phyloP scores from a whole-genome alignment of 768 basidiomycete genomes.

The Hortiboletus flavorubellus region DNA sequence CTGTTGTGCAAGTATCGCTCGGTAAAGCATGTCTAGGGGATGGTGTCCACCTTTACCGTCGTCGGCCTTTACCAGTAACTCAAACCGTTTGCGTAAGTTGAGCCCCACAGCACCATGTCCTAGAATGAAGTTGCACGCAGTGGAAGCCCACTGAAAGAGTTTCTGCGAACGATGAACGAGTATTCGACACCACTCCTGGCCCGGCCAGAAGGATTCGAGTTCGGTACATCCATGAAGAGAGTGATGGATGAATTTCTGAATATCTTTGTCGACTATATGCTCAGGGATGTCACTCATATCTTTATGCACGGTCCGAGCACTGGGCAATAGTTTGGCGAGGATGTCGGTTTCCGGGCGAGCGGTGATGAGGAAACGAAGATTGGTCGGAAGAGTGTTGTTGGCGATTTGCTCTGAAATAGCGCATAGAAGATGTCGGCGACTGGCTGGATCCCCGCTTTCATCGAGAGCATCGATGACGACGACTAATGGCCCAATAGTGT shows the following conservation, averaged over 20 bases:
- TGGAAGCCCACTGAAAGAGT: conserved; percentile 26
- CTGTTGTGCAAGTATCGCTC: not conserved
- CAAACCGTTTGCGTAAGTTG: not conserved
- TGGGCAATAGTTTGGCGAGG: conserved; percentile 11
- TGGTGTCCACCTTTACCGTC: not conserved
- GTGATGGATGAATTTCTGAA: not conserved
- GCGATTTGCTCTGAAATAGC: not conserved
- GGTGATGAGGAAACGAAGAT: conserved; percentile 17
- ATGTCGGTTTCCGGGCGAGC: conserved; percentile 7
- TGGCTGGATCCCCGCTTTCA: conserved; percentile 9
- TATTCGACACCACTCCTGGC: conserved; percentile 7
- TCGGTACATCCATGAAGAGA: not conserved
- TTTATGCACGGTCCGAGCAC: not conserved
- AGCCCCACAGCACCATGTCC: not conserved
- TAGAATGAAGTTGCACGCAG: conserved; percentile 16
- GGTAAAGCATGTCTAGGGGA: not conserved
- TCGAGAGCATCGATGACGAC: conserved; percentile 31
- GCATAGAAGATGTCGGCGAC: conserved; percentile 14
- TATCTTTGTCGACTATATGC: not conserved
- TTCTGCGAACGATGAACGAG: conserved; percentile 17
- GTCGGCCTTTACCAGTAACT: not conserved
- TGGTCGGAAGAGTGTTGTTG: conserved; percentile 1
- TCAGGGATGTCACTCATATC: conserved; percentile 10
- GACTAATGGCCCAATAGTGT: conserved; percentile 22
- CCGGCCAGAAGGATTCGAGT: not conserved